Evolutionary conservation across 2,329 filamentous ascomycete species (phyloP), one percentile per base, ranked within the genome.

Genomic region (Dactylellina sp.): DNA sequence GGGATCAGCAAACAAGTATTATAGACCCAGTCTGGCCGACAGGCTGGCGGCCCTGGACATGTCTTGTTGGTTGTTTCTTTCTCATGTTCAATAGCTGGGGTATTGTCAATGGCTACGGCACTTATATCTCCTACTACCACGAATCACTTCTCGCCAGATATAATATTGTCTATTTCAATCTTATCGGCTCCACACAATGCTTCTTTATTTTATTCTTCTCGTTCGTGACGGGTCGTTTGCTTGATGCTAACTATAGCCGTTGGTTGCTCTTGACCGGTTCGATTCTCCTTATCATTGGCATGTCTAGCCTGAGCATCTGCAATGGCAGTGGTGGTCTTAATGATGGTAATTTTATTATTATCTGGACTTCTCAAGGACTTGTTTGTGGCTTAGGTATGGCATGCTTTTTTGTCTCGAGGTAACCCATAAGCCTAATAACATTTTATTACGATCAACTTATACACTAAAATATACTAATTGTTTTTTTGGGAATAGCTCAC

Each of bases 21-120:
- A 20, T 22, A 55, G 46, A 72, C 12, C 28, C 53, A 11, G 16
- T 63, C 9, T 65, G 60, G 60, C 68, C 60, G 4, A 52, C 49
- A 32, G 70, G 70, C 18, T 74, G 70, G 70, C 53, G 70, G 40
- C 70, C 70, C 5, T 74, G 61, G 61, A 50, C 70, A 50, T 74
- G 61, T 22, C 70, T 74, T 14, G 47, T 28, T 7, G 70, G 70
- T 9, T 74, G 70, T 20, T 74, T 74, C 61, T 74, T 74, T 42
- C 61, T 74, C 28, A 74, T 74, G 70, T 74, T 74, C 32, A 74
- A 74, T 49, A 74, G 70, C 22, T 74, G 70, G 70, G 70, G 70
- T n/a, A 50, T 74, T 20, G 70, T 74, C 18, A 74, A 74, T 32
- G 70, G 70, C 6, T 74, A 74, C 47, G 70, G 70, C 12, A 74